Percentiles rank a stretch among this genome's conserved stretches.
Conservation (phyloP, 805 yeast genomes). For the Lachancea meyersii region DNA sequence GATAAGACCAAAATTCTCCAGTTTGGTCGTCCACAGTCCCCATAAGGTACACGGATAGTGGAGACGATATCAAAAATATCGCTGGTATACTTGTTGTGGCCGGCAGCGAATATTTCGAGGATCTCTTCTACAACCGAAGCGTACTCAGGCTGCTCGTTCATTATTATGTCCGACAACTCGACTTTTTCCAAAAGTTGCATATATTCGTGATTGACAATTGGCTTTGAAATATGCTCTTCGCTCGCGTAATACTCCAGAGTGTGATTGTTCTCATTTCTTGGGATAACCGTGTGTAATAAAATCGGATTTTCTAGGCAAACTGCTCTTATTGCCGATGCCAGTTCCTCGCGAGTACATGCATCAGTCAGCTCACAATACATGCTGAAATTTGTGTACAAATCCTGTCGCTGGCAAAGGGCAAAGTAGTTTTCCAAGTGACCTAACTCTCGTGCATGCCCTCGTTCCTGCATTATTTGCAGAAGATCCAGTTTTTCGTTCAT, state of each 20-base stretch:
- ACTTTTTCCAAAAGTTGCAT: constrained; percentile 17
- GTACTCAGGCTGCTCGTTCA: constrained; percentile 22
- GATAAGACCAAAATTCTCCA: constrained; percentile 25
- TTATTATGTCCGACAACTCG: constrained; percentile 16
- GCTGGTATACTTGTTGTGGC: constrained; percentile 10
- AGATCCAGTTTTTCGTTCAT: not conserved
- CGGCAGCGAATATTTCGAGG: constrained; percentile 9
- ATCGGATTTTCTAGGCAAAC: constrained; percentile 19
- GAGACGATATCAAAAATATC: constrained; percentile 14
- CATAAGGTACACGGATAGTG: constrained; percentile 15
- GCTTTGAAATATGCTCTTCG: constrained; percentile 16
- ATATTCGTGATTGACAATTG: constrained; percentile 21
- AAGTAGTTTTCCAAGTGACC: constrained; percentile 27
- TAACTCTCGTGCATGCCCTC: constrained; percentile 29
- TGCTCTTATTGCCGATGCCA: constrained; percentile 16
- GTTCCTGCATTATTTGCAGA: constrained; percentile 9
- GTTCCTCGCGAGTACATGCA: constrained; percentile 5
- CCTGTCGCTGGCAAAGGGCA: constrained; percentile 21
- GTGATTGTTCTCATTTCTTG: constrained; percentile 16
- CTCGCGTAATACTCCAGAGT: constrained; percentile 16
- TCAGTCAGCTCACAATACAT: constrained; percentile 19
- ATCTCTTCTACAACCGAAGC: constrained; percentile 8
- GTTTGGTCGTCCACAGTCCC: constrained; percentile 17
- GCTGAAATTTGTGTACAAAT: constrained; percentile 21
- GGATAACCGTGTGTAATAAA: constrained; percentile 18